These are phyloP conservation scores for Cubamyces sp. DNA, from an alignment of 768 basidiomycete species.

Conservation along the genomic window DNA sequence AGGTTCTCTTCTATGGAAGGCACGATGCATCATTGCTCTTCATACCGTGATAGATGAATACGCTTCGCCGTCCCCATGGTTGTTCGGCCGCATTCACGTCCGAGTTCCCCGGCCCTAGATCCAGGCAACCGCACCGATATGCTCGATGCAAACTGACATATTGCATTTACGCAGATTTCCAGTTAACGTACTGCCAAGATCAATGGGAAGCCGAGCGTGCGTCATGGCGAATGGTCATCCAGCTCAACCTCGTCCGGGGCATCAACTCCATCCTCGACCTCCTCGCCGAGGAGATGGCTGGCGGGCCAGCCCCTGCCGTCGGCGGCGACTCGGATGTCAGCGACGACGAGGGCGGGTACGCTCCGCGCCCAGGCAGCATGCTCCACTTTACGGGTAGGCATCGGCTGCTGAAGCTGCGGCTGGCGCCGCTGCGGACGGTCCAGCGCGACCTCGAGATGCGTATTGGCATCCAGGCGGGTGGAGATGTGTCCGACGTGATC, in stretches of 20 bases:
- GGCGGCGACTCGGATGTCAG: conserved; percentile 21
- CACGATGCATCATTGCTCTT: background rate
- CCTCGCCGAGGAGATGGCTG: conserved; percentile 57
- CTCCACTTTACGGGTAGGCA: conserved; percentile 64
- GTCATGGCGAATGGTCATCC: conserved; percentile 78
- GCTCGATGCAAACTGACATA: background rate
- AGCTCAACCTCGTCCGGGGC: conserved; percentile 77
- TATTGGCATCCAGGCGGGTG: conserved; percentile 61
- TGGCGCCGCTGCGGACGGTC: conserved; percentile 59
- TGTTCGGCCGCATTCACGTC: background rate
- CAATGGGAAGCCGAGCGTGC: conserved; percentile 73
- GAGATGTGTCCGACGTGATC: conserved; percentile 33
- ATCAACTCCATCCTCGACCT: conserved; percentile 68
- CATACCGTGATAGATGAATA: background rate
- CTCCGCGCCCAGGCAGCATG: conserved; percentile 12
- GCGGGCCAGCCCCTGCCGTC: conserved; percentile 24
- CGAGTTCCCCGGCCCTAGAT: background rate
- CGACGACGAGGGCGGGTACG: conserved; percentile 16
- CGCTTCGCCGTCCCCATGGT: background rate
- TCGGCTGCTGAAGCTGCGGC: conserved; percentile 57
- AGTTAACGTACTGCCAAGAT: conserved; percentile 62
- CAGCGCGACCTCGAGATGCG: conserved; percentile 62
- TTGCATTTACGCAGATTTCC: conserved; percentile 56
- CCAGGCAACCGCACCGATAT: background rate
- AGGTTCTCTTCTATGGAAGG: background rate